phyloP scores from a whole-genome alignment of 805 yeast species.

The Spathaspora gorwiae region DNA sequence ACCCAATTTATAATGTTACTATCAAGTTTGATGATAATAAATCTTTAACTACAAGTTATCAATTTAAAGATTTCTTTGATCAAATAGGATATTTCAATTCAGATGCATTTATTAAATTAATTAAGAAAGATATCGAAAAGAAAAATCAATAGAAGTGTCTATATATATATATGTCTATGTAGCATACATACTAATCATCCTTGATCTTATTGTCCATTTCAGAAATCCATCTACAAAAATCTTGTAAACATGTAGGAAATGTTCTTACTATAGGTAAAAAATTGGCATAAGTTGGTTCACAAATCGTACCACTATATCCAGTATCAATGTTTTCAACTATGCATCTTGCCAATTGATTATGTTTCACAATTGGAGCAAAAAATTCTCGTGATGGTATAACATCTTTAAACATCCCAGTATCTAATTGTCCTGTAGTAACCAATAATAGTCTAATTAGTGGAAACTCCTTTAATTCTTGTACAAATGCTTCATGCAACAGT shows the following conservation, averaged over 20 bases:
- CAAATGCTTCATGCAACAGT: constrained; percentile 42
- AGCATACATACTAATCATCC: constrained; percentile 2
- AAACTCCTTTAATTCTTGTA: constrained; percentile 29
- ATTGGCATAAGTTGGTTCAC: constrained; percentile 45
- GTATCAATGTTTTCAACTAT: constrained; percentile 26
- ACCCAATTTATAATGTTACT: constrained; percentile 41
- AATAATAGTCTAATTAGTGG: constrained; percentile 29
- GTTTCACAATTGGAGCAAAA: constrained; percentile 46
- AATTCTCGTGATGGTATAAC: constrained; percentile 37
- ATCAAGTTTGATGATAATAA: constrained; percentile 25
- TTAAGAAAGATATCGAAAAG: constrained; percentile 9
- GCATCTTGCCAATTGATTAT: constrained; percentile 28
- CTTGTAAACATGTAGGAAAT: constrained; percentile 39
- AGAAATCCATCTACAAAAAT: constrained; percentile 29
- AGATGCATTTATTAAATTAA: constrained; percentile 12
- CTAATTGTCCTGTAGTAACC: constrained; percentile 49
- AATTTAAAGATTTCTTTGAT: constrained; percentile 43
- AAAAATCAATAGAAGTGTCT: constrained; percentile 9
- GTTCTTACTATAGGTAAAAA: constrained; percentile 39
- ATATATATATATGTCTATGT: background rate
- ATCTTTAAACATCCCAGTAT: constrained; percentile 46
- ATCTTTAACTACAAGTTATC: constrained; percentile 18
- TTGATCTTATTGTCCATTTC: constrained; percentile 34
- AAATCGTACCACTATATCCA: constrained; percentile 41
- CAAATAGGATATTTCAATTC: constrained; percentile 33